A percentile compares a stretch with the other conserved stretches of the same genome.
These are phyloP conservation scores for Ophiocordyceps robertsii DNA, from an alignment of 2,329 filamentous ascomycete genomes.

Conservation along the genomic window DNA sequence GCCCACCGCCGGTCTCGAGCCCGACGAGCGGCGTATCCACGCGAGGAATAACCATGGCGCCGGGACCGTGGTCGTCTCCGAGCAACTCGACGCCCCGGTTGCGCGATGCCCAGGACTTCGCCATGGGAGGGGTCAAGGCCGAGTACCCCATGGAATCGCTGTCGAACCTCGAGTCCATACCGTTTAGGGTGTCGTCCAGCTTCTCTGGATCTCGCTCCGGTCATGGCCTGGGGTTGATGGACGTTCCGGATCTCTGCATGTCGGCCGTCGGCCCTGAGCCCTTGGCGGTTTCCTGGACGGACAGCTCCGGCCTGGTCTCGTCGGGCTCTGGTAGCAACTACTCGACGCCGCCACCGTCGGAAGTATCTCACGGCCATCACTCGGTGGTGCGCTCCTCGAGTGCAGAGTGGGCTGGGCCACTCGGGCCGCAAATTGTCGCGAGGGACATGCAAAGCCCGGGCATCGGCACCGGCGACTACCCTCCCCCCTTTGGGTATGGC, in stretches of 20 bases:
- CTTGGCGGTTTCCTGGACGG: slow-evolving; percentile 14
- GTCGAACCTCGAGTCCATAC: slow-evolving; percentile 6
- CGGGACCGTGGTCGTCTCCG: slow-evolving; percentile 11
- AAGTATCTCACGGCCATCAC: slow-evolving; percentile 16
- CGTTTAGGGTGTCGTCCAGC: slow-evolving; percentile 5
- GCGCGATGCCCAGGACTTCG: slow-evolving; percentile 7
- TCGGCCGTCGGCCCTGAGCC: neutral
- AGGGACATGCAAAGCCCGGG: slow-evolving; percentile 8
- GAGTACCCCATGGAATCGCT: slow-evolving; percentile 11
- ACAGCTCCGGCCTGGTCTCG: slow-evolving; percentile 27
- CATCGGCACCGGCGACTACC: slow-evolving; percentile 9
- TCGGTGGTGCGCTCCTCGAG: slow-evolving; percentile 13
- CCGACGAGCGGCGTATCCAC: slow-evolving; percentile 3
- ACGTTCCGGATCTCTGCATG: slow-evolving; percentile 8
- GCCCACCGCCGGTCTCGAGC: slow-evolving; percentile 3
- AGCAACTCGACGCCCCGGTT: slow-evolving; percentile 5
- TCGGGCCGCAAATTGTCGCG: slow-evolving; percentile 12
- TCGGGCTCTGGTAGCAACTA: slow-evolving; percentile 33
- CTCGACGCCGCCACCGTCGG: slow-evolving; percentile 29
- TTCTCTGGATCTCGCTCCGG: slow-evolving; percentile 10
- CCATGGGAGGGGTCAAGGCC: slow-evolving; percentile 6
- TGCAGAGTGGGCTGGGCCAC: slow-evolving; percentile 17
- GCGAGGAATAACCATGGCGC: slow-evolving; percentile 4
- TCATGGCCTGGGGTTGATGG: slow-evolving; percentile 10
- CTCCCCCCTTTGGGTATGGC: slow-evolving; percentile 16